These are phyloP conservation scores for Austroboletus niveus DNA, from an alignment of 1,284 basidiomycete genomes.

Conservation along the genomic window DNA sequence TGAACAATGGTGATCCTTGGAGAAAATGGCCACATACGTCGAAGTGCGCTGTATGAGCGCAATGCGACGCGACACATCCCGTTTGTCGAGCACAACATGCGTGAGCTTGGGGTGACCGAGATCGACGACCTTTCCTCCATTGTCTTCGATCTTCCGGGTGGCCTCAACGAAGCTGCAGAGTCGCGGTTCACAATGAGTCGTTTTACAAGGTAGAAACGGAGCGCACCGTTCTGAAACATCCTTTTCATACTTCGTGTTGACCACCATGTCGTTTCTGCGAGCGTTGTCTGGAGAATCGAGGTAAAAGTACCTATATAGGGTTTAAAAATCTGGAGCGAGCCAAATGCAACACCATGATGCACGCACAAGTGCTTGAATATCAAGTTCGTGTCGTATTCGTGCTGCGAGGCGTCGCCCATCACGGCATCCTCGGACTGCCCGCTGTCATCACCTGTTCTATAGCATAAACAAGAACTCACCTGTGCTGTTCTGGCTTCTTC, in stretches of 20 bases:
- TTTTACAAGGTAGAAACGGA: background rate
- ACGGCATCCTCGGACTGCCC: constrained; percentile 34
- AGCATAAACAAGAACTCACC: constrained; percentile 8
- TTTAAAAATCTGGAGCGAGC: background rate
- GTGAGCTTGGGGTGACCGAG: constrained; percentile 77
- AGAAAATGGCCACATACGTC: background rate
- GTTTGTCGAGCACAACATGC: constrained; percentile 80
- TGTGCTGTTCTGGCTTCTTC: background rate
- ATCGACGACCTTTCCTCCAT: constrained; percentile 71
- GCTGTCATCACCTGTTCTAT: constrained; percentile 3
- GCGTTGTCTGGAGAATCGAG: constrained; percentile 81
- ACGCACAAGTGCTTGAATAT: constrained; percentile 81
- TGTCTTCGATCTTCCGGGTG: constrained; percentile 50
- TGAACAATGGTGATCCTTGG: background rate
- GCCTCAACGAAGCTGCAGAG: constrained; percentile 55
- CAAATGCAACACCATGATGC: background rate
- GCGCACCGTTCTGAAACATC: constrained; percentile 53
- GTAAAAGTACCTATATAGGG: constrained; percentile 70
- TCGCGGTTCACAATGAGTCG: background rate
- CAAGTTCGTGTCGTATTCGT: constrained; percentile 72
- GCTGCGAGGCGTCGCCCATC: constrained; percentile 72
- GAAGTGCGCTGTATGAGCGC: constrained; percentile 70
- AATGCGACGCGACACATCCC: constrained; percentile 67
- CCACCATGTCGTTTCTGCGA: constrained; percentile 53
- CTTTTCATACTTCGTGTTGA: constrained; percentile 54